phyloP scores from a whole-genome alignment of 805 yeast species.

The Kodamaea hsintzibuensis region DNA sequence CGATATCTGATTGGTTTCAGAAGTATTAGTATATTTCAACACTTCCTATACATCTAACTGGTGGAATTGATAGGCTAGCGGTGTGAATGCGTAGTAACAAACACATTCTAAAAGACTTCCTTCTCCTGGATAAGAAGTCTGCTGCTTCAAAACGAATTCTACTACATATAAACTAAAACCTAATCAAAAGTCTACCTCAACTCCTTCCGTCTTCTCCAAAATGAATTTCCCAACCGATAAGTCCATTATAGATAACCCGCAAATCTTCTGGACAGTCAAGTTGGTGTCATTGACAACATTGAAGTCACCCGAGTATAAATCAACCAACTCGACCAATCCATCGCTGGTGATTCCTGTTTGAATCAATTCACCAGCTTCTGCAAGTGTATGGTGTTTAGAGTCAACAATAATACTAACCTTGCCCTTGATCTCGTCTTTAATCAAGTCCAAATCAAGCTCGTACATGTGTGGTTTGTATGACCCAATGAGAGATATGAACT shows the following conservation, averaged over 20 bases:
- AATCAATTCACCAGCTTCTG: slow-evolving; percentile 68
- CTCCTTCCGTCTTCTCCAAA: slow-evolving; percentile 21
- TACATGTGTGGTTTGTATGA: slow-evolving; percentile 68
- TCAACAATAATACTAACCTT: slow-evolving; percentile 55
- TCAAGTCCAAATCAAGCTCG: slow-evolving; percentile 52
- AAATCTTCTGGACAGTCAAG: slow-evolving; percentile 53
- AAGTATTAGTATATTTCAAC: no score
- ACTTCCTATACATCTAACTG: no score
- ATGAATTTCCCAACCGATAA: slow-evolving; percentile 50
- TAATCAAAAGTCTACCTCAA: slow-evolving; percentile 9
- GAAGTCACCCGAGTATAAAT: slow-evolving; percentile 13
- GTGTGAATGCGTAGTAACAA: no score
- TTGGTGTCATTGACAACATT: slow-evolving; percentile 14
- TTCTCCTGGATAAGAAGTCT: no score
- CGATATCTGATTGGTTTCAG: no score
- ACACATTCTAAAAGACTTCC: no score
- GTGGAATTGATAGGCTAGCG: no score
- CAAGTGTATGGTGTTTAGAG: slow-evolving; percentile 53
- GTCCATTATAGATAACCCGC: slow-evolving; percentile 68
- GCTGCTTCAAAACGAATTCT: no score
- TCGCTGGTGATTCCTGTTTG: slow-evolving; percentile 39
- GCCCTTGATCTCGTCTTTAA: slow-evolving; percentile 30
- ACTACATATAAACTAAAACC: not conserved
- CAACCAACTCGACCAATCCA: slow-evolving; percentile 50
- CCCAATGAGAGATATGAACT: slow-evolving; percentile 61